A percentile compares a stretch with the other conserved stretches of the same genome.
These are phyloP conservation scores for Tetratostichococcus sp. DNA, from an alignment of 139 green algal genomes.

Conservation along the genomic window DNA sequence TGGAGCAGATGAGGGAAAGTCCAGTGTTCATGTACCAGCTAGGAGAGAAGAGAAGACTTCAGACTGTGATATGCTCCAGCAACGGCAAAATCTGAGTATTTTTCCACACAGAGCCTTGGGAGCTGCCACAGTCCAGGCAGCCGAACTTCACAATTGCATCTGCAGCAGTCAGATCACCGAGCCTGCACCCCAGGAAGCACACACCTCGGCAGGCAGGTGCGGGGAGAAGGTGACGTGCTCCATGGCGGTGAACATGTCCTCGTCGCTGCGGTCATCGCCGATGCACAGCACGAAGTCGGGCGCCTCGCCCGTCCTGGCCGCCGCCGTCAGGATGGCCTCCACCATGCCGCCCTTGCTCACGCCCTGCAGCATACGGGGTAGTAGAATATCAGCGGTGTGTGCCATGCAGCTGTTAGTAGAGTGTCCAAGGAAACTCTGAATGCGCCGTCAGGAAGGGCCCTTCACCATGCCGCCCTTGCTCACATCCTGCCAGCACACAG, in stretches of 20 bases:
- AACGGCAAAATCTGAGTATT: too few relatives aligned
- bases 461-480: too few relatives aligned
- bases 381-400: neutral
- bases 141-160: too few relatives aligned
- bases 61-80: too few relatives aligned
- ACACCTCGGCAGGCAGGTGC: constrained; percentile 46
- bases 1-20: neutral
- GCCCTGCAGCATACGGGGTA: constrained; percentile 26
- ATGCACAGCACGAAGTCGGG: constrained; percentile 94
- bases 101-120: too few relatives aligned
- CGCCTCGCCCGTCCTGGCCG: constrained; percentile 2
- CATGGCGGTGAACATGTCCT: constrained; percentile 97
- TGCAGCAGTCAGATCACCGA: too few relatives aligned
- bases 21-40: neutral
- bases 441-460: too few relatives aligned
- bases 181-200: neutral
- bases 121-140: too few relatives aligned
- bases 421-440: too few relatives aligned
- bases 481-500: too few relatives aligned
- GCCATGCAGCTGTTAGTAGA: too few relatives aligned
- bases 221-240: constrained; percentile 64
- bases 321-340: constrained; percentile 60
- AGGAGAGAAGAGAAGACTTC: too few relatives aligned
- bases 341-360: constrained; percentile 78
- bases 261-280: constrained; percentile 94